Evolutionary conservation across 2,329 filamentous ascomycete genomes (phyloP).

Genomic region (Colletotrichum paranaense): DNA sequence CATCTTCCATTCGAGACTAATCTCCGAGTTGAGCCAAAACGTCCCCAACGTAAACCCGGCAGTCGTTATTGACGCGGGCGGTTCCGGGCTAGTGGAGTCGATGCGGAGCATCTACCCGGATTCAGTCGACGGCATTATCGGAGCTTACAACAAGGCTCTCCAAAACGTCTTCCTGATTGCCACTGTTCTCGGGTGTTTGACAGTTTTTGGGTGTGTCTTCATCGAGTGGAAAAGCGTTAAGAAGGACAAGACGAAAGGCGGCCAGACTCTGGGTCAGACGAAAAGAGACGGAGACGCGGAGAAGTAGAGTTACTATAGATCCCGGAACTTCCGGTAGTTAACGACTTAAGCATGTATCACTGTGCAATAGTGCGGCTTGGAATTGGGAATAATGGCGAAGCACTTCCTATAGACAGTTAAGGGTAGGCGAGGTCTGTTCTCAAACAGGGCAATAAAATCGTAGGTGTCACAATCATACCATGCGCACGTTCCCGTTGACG

Average conservation of each 20-base stretch:
- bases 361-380: neutral
- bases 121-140: conserved; percentile 52
- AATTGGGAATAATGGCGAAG: neutral
- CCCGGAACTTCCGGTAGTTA: neutral
- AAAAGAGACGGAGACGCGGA: neutral
- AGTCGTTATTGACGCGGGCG: conserved; percentile 21
- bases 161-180: conserved; percentile 63
- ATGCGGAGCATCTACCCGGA: conserved; percentile 16
- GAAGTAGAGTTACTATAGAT: neutral
- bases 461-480: neutral
- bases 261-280: neutral
- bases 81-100: neutral
- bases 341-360: too few relatives aligned
- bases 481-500: neutral
- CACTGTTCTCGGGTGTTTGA: conserved; percentile 8
- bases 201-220: conserved; percentile 5
- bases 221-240: conserved; percentile 35
- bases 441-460: neutral
- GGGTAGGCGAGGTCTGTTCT: neutral
- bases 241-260: neutral
- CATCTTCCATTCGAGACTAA: conserved; percentile 19
- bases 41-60: conserved; percentile 22
- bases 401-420: neutral
- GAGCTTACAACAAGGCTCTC: conserved; percentile 60
- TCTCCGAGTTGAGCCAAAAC: conserved; percentile 16